These are phyloP conservation scores for Chiua virens DNA, from an alignment of 768 basidiomycete genomes.

Conservation along the genomic window DNA sequence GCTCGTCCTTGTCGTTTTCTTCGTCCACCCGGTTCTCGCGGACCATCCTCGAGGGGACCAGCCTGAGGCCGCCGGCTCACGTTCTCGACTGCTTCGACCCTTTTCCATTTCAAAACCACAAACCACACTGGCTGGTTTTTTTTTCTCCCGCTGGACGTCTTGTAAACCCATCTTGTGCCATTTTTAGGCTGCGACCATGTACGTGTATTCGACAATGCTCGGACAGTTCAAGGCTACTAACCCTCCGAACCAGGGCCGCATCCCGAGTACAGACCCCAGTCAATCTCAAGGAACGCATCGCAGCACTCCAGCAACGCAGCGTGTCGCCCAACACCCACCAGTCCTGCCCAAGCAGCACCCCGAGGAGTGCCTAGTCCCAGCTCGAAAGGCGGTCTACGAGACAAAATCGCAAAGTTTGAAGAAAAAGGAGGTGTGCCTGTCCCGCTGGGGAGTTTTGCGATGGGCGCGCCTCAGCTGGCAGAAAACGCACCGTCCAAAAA, in stretches of 20 bases:
- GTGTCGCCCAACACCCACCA: conserved; percentile 30
- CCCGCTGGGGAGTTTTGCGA: conserved; percentile 72
- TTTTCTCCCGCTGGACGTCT: conserved; percentile 21
- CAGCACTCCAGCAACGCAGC: conserved; percentile 68
- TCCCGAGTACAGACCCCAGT: conserved; percentile 31
- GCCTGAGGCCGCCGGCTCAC: conserved; percentile 2
- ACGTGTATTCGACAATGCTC: conserved; percentile 4
- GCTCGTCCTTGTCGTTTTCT: not conserved
- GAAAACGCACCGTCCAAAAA: conserved; percentile 48
- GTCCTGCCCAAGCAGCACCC: conserved; percentile 33
- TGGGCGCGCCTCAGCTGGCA: conserved; percentile 59
- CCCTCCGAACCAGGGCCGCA: conserved; percentile 22
- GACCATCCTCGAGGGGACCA: conserved; percentile 8
- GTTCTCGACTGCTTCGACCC: conserved; percentile 11
- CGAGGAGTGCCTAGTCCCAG: conserved; percentile 27
- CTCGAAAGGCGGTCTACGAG: conserved; percentile 41
- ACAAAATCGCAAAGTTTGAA: conserved; percentile 82
- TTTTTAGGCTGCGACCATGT: conserved; percentile 22
- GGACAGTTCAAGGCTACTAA: conserved; percentile 11
- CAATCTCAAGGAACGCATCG: conserved; percentile 82
- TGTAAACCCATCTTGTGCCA: conserved; percentile 5
- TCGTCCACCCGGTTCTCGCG: not conserved
- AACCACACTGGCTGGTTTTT: conserved; percentile 20
- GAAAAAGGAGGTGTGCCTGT: conserved; percentile 72
- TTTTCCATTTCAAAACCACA: conserved; percentile 7